Evolutionary conservation across 192 early-diverging fungal species (phyloP).

Genomic region (Coemansia sp.): DNA sequence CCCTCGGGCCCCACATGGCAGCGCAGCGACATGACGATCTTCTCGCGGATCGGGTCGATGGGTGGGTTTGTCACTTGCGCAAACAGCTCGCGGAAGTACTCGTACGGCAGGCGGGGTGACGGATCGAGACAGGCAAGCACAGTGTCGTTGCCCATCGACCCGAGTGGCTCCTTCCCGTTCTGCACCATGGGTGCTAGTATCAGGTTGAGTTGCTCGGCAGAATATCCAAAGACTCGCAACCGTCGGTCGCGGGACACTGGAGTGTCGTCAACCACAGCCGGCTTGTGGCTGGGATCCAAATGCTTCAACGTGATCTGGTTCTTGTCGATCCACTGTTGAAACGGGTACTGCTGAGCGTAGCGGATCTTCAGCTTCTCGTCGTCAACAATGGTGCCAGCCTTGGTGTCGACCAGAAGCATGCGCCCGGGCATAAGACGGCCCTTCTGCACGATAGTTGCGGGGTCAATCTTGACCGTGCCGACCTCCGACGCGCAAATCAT

Average conservation of each 20-base stretch:
- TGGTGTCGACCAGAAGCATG: slow-evolving; percentile 96
- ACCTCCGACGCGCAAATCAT: slow-evolving; percentile 99
- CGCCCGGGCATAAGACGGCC: slow-evolving; percentile 94
- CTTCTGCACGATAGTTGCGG: slow-evolving; percentile 78
- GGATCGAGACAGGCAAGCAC: slow-evolving; percentile 90
- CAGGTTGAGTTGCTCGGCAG: slow-evolving; percentile 89
- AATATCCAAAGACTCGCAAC: slow-evolving; percentile 86
- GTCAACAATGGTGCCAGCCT: slow-evolving; percentile 85
- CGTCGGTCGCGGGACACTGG: slow-evolving; percentile 75
- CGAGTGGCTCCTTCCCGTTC: slow-evolving; percentile 94
- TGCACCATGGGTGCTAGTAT: slow-evolving; percentile 86
- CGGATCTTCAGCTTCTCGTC: slow-evolving; percentile 85
- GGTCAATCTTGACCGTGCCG: slow-evolving; percentile 82
- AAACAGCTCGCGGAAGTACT: slow-evolving; percentile 97
- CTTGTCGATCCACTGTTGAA: slow-evolving; percentile 80
- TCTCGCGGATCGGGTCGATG: slow-evolving; percentile 98
- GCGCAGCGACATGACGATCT: slow-evolving; percentile 95
- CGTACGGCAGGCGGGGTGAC: slow-evolving; percentile 87
- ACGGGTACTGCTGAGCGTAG: slow-evolving; percentile 70
- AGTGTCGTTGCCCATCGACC: slow-evolving; percentile 98
- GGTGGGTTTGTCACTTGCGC: slow-evolving; percentile 99
- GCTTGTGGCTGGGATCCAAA: slow-evolving; percentile 41
- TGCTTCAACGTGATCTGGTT: slow-evolving; percentile 76
- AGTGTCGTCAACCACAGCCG: slow-evolving; percentile 59
- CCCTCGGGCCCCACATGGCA: slow-evolving; percentile 95